Percentiles rank a stretch among this genome's conserved stretches.
These are phyloP conservation scores for Cyclotella baltica DNA, from an alignment of 108 stramenopile genomes.

Conservation along the genomic window DNA sequence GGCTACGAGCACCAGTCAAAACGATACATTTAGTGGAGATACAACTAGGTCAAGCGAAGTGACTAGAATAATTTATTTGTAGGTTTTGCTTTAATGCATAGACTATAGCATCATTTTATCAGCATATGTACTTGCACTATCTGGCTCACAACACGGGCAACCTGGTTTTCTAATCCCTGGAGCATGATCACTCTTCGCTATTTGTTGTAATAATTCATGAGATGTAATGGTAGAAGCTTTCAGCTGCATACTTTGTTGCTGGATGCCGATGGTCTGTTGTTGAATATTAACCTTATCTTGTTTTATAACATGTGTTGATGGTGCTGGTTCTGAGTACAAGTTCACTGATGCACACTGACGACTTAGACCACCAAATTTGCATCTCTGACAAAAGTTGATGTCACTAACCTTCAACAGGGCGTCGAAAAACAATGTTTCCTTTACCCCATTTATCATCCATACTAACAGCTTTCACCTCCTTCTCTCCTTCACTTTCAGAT, in stretches of 20 bases:
- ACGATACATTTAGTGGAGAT: not conserved
- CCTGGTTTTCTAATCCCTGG: conserved; percentile 78
- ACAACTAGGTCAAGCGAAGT: too few relatives aligned
- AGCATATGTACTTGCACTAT: conserved; percentile 43
- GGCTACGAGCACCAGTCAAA: not conserved
- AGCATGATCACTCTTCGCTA: conserved; percentile 73
- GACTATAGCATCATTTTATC: conserved; percentile 45
- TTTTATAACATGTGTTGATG: conserved; percentile 5
- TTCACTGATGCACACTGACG: not conserved
- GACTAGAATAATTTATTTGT: too few relatives aligned
- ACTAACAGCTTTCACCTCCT: not conserved
- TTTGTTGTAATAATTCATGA: conserved; percentile 44
- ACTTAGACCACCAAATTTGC: not conserved
- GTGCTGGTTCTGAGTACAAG: not conserved
- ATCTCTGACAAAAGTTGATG: not conserved
- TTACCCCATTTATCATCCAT: conserved; percentile 21
- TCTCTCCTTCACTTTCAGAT: not conserved
- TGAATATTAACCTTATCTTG: not conserved
- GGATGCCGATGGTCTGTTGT: not conserved
- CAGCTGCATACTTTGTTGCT: not conserved
- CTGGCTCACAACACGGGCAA: conserved; percentile 90
- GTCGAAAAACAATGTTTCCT: conserved; percentile 67
- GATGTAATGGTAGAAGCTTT: conserved; percentile 13
- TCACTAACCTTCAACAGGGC: conserved; percentile 41
- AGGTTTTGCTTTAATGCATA: not conserved